Percentiles rank a stretch among this genome's conserved stretches.
Evolutionary conservation across 768 basidiomycete species (phyloP).

Genomic region (Tricholoma furcatifolium): DNA sequence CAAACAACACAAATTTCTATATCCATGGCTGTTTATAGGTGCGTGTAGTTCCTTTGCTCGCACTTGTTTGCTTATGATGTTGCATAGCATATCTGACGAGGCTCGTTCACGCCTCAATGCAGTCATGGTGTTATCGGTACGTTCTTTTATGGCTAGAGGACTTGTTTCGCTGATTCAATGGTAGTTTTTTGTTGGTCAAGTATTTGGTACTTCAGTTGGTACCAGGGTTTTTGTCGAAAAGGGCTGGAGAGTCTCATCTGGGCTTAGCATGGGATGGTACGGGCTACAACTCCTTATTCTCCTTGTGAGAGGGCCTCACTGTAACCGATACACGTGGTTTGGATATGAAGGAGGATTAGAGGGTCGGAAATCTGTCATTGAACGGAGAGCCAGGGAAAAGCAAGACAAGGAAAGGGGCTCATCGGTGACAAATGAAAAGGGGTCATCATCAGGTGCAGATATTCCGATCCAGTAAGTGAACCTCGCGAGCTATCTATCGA

Average conservation of each 20-base stretch:
- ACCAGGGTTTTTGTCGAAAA: conserved; percentile 64
- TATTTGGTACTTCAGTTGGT: conserved; percentile 76
- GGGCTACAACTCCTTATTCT: conserved; percentile 57
- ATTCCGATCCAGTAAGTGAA: too few species aligned
- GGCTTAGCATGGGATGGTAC: conserved; percentile 57
- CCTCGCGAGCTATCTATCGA: too few species aligned
- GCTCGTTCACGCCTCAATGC: conserved; percentile 77
- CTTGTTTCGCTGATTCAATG: background rate
- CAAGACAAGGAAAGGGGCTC: too few species aligned
- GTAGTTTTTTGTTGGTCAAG: conserved; percentile 75
- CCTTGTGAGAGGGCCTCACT: conserved; percentile 68
- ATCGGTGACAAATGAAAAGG: too few species aligned
- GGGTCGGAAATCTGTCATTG: conserved; percentile 38
- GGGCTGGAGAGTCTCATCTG: conserved; percentile 72
- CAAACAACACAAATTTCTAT: conserved; percentile 73
- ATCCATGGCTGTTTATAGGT: conserved; percentile 62
- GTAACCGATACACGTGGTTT: conserved; percentile 56
- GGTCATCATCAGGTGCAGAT: too few species aligned
- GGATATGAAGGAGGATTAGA: conserved; percentile 60
- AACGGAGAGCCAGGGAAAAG: conserved; percentile 1
- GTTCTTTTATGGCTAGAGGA: background rate
- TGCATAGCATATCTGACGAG: conserved; percentile 32
- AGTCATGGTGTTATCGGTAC: conserved; percentile 65
- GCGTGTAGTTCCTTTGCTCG: conserved; percentile 6
- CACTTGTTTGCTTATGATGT: conserved; percentile 8